phyloP scores from a whole-genome alignment of 2,329 filamentous ascomycete species.

The Thermomyces lanuginosus region DNA sequence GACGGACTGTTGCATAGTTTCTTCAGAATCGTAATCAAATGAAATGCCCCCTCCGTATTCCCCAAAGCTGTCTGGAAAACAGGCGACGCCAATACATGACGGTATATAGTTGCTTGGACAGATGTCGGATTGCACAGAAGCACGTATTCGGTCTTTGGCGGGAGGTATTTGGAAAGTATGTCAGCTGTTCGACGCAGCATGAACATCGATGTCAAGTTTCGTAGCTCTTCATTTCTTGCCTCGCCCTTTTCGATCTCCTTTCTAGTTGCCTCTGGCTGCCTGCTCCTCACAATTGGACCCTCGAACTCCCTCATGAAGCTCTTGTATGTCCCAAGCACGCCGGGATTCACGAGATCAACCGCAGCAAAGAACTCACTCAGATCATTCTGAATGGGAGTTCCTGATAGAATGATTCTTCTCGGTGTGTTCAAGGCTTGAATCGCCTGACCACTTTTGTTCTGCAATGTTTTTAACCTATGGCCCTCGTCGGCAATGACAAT shows the following conservation, averaged over 20 bases:
- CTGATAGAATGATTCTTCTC: slow-evolving; percentile 46
- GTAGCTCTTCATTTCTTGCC: slow-evolving; percentile 44
- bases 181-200: slow-evolving; percentile 51
- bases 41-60: slow-evolving; percentile 45
- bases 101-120: slow-evolving; percentile 45
- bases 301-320: slow-evolving; percentile 51
- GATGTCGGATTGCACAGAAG: slow-evolving; percentile 48
- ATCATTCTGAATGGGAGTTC: slow-evolving; percentile 54
- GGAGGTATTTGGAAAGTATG: slow-evolving; percentile 48
- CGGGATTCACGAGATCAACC: slow-evolving; percentile 54
- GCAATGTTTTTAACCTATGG: slow-evolving; percentile 50
- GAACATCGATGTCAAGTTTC: slow-evolving; percentile 44
- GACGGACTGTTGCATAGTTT: slow-evolving; percentile 59
- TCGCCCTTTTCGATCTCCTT: slow-evolving; percentile 49
- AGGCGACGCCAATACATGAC: slow-evolving; percentile 46
- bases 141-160: slow-evolving; percentile 51
- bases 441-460: slow-evolving; percentile 50
- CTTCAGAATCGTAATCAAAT: slow-evolving; percentile 56
- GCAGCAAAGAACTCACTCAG: slow-evolving; percentile 51
- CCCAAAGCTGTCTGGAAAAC: slow-evolving; percentile 47
- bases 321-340: slow-evolving; percentile 44
- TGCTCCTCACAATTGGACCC: slow-evolving; percentile 44
- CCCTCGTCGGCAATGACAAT: slow-evolving; percentile 57
- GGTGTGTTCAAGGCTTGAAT: slow-evolving; percentile 48
- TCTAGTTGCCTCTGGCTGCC: slow-evolving; percentile 45